Evolutionary conservation across 305 asterid species (phyloP).

Genomic region (Coffea humblotiana): DNA sequence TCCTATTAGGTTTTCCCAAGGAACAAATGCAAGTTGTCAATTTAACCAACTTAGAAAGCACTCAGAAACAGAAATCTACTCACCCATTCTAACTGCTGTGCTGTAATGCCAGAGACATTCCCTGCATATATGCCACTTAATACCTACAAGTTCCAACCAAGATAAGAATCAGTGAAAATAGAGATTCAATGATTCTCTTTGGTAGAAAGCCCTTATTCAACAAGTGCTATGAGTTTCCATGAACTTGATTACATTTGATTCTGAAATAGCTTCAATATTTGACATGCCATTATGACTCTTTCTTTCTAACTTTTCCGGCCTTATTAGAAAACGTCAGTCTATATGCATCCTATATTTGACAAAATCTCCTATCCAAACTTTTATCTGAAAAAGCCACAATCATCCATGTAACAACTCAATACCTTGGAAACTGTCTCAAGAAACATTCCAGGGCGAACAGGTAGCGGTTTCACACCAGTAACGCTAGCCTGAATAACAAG

Average conservation of each 20-base stretch:
- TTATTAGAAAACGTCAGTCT: background rate
- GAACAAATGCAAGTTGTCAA: background rate
- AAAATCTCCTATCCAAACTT: background rate
- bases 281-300: background rate
- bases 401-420: conserved; percentile 23
- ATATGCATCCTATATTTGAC: background rate
- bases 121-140: conserved; percentile 86
- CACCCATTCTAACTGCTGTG: conserved; percentile 97
- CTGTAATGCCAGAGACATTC: conserved; percentile 76
- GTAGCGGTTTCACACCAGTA: conserved; percentile 66
- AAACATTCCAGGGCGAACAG: conserved; percentile 99
- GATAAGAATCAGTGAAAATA: conserved; percentile 20
- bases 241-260: background rate
- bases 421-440: conserved; percentile 98
- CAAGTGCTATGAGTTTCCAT: background rate
- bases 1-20: background rate
- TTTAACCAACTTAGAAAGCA: conserved; percentile 1
- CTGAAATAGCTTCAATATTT: background rate
- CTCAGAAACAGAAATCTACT: conserved; percentile 13
- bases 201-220: background rate
- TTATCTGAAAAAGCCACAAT: conserved; percentile 10
- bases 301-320: background rate
- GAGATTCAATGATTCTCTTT: background rate
- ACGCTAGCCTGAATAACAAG: conserved; percentile 70
- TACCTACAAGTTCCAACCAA: conserved; percentile 51